Conservation (phyloP, 495 filamentous ascomycete species). For the Aspergillus coremiiformis region DNA sequence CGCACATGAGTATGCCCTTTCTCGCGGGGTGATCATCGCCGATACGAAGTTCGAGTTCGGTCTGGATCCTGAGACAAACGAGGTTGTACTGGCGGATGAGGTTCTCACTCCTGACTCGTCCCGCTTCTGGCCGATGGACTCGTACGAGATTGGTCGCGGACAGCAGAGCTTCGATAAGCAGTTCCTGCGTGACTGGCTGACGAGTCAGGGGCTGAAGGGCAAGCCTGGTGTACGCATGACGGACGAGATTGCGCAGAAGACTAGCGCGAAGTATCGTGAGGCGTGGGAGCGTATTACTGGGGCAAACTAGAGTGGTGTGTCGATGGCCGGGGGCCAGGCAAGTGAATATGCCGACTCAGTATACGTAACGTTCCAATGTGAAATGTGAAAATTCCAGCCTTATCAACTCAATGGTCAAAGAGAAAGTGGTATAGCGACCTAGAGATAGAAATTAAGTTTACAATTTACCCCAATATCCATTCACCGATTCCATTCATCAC, state of each 20-base stretch:
- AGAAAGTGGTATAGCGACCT: not conserved
- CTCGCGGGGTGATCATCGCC: conserved; percentile 83
- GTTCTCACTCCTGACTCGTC: conserved; percentile 83
- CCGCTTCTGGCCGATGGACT: conserved; percentile 77
- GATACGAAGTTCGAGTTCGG: conserved; percentile 84
- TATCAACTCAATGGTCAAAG: not conserved
- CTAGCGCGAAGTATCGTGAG: conserved; percentile 58
- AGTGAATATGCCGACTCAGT: not conserved
- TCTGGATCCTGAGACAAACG: conserved; percentile 63
- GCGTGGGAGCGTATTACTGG: conserved; percentile 67
- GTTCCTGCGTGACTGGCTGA: conserved; percentile 81
- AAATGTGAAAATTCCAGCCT: too few relatives aligned
- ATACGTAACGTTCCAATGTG: too few relatives aligned
- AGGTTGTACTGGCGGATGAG: conserved; percentile 84
- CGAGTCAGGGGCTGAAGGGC: conserved; percentile 58
- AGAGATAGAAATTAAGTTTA: conserved; percentile 18
- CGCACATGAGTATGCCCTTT: conserved; percentile 65
- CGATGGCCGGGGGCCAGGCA: too few relatives aligned
- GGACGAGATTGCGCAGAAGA: conserved; percentile 55
- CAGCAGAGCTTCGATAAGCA: conserved; percentile 93
- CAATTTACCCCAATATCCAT: conserved; percentile 3
- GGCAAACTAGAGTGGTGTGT: conserved; percentile 12
- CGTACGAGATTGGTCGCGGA: conserved; percentile 62
- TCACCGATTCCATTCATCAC: conserved; percentile 33
- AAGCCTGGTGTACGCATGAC: conserved; percentile 62